phyloP scores from a whole-genome alignment of 768 basidiomycete genomes.

The Xerocomus potaroensis region DNA sequence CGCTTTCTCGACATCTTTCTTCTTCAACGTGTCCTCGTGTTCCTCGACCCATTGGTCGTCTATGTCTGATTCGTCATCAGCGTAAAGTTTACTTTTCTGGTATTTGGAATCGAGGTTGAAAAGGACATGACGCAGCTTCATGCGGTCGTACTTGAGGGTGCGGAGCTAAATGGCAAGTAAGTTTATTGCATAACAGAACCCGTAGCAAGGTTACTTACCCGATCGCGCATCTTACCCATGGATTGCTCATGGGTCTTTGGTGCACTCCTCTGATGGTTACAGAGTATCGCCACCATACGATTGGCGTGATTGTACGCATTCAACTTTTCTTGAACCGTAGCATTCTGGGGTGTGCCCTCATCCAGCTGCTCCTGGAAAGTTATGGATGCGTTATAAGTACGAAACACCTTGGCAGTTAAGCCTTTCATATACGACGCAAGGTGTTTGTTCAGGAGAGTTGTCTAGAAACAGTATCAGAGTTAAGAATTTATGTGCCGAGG shows the following conservation, averaged over 20 bases:
- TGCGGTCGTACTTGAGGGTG: constrained; percentile 90
- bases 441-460: constrained; percentile 85
- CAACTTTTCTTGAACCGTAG: constrained; percentile 89
- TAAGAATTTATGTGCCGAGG: constrained; percentile 18
- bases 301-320: constrained; percentile 98
- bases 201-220: constrained; percentile 47
- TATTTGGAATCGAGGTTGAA: constrained; percentile 73
- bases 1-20: constrained; percentile 82
- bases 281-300: constrained; percentile 93
- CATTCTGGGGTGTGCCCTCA: constrained; percentile 60
- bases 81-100: constrained; percentile 77
- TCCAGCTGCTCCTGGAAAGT: constrained; percentile 93
- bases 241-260: constrained; percentile 90
- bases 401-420: constrained; percentile 97
- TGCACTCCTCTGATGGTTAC: constrained; percentile 96
- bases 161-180: constrained; percentile 55
- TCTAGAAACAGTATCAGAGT: constrained; percentile 42
- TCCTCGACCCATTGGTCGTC: constrained; percentile 87
- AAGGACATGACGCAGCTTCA: constrained; percentile 90
- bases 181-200: neutral
- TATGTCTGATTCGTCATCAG: constrained; percentile 85
- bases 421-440: constrained; percentile 94
- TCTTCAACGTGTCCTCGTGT: constrained; percentile 73
- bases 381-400: constrained; percentile 98
- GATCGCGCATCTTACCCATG: constrained; percentile 92